Evolutionary conservation across 2,329 filamentous ascomycete genomes (phyloP).

Genomic region (Aspergillus alliaceus): DNA sequence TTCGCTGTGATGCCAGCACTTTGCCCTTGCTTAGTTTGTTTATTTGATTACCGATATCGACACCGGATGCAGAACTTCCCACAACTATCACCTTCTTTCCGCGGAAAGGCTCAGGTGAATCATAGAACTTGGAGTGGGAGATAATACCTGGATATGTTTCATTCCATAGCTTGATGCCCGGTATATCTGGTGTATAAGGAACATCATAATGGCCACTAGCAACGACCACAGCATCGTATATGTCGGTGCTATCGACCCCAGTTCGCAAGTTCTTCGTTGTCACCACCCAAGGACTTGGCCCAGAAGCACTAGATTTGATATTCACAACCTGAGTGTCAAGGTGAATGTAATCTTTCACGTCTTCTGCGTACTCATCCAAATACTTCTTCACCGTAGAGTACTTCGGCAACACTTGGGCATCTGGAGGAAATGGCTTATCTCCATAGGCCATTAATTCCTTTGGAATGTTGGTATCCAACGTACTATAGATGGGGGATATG

Average conservation of each 20-base stretch:
- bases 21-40: constrained; percentile 58
- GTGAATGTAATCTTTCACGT: constrained; percentile 65
- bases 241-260: constrained; percentile 40
- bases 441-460: constrained; percentile 77
- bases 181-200: constrained; percentile 65
- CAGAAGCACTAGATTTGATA: constrained; percentile 46
- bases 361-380: constrained; percentile 68
- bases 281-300: constrained; percentile 59
- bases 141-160: constrained; percentile 60
- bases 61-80: constrained; percentile 79
- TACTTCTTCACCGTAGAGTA: constrained; percentile 72
- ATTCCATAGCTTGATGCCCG: constrained; percentile 62
- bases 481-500: constrained; percentile 79
- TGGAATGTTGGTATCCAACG: constrained; percentile 84
- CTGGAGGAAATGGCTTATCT: constrained; percentile 64
- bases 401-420: constrained; percentile 71
- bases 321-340: constrained; percentile 72
- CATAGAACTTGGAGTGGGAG: constrained; percentile 78
- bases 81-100: constrained; percentile 78
- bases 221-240: constrained; percentile 73
- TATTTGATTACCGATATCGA: constrained; percentile 81
- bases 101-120: constrained; percentile 61
- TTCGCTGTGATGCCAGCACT: constrained; percentile 63
- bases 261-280: constrained; percentile 53
- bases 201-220: constrained; percentile 74